Conservation (phyloP, 345 rosid species). For the Rhodamnia rubescens region DNA sequence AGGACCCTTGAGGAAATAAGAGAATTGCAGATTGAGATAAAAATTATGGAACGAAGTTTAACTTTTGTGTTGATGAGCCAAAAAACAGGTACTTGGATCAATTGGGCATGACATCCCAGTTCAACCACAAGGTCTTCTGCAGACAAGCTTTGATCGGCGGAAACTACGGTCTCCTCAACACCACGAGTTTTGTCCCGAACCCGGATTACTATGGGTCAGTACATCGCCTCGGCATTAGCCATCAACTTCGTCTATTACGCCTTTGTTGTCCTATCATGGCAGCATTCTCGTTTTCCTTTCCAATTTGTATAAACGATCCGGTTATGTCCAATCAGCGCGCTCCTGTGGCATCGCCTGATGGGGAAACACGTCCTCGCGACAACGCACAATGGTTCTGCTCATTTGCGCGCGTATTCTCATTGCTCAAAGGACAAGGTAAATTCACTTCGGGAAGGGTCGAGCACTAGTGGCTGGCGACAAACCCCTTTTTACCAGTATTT, state of each 20-base stretch:
- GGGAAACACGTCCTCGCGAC: constrained; percentile 30
- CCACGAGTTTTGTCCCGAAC: constrained; percentile 45
- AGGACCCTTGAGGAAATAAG: neutral
- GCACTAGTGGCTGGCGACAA: neutral
- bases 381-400: constrained; percentile 24
- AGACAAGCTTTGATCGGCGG: constrained; percentile 63
- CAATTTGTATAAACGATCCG: neutral
- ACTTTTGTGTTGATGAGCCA: neutral
- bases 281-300: neutral
- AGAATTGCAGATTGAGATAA: neutral
- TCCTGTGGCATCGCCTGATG: constrained; percentile 58
- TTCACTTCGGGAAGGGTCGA: neutral
- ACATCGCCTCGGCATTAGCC: neutral
- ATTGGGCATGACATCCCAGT: constrained; percentile 48
- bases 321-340: constrained; percentile 19
- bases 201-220: constrained; percentile 53
- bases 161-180: constrained; percentile 51
- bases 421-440: constrained; percentile 35
- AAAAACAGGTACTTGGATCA: constrained; percentile 48
- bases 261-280: neutral
- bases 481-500: neutral
- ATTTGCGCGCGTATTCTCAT: constrained; percentile 36
- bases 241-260: neutral
- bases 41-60: neutral
- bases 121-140: constrained; percentile 52